Conservation (phyloP, 306 rosid genomes). For the Castanea sativa region DNA sequence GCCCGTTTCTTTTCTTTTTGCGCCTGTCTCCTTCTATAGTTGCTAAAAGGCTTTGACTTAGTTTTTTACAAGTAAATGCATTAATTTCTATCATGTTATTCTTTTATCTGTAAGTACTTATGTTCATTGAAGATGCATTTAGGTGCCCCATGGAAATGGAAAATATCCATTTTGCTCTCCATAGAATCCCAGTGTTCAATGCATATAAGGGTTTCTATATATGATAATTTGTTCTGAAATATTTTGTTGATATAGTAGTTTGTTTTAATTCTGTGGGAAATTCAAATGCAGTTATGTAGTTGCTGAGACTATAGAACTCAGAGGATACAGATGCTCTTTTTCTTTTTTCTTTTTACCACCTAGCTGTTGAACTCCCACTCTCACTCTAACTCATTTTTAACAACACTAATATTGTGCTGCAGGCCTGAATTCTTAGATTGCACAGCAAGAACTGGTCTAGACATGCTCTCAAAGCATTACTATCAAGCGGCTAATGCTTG, state of each 20-base stretch:
- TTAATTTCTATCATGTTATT: neutral
- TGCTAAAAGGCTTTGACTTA: neutral
- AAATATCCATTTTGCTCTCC: neutral
- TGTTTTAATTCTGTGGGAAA: neutral
- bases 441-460: slow-evolving; percentile 95
- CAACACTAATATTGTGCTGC: slow-evolving; percentile 37
- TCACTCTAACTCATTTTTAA: slow-evolving; percentile 17
- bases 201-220: neutral
- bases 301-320: neutral
- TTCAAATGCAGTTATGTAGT: neutral
- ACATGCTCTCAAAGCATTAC: slow-evolving; percentile 97
- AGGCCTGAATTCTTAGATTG: slow-evolving; percentile 96
- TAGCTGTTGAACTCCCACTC: neutral
- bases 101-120: neutral
- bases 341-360: neutral
- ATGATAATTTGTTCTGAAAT: neutral
- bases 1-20: neutral
- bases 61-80: neutral
- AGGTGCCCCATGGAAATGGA: neutral
- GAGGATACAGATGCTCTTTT: neutral
- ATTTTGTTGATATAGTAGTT: neutral
- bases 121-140: neutral
- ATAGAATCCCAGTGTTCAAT: neutral
- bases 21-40: neutral
- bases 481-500: slow-evolving; percentile 92